Evolutionary conservation across 257 asterid genomes (phyloP), one percentile per base, ranked within the genome.

Genomic region (Solanum ahanhuiri): DNA sequence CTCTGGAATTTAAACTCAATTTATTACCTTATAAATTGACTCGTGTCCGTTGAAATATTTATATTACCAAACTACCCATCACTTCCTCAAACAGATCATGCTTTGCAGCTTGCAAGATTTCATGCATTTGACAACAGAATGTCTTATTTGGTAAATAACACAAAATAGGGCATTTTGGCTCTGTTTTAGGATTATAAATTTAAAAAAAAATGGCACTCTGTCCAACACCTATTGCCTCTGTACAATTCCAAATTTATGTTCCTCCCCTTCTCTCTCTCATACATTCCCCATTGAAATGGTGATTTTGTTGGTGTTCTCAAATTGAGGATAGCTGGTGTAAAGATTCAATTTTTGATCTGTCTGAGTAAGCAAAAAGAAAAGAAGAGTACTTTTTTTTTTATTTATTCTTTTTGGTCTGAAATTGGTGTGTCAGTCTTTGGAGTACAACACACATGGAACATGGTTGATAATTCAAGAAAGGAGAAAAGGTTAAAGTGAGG

Each of bases 191-290:
- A 85, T 22, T 71, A 70, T 77, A 28, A 60, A 60, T 22, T 54
- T 0, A 39, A 87, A 87, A 77, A 34, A 35, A 35, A 41, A 58
- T 81, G 94, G 93, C 98, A 84, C 98, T 81, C 94, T 91, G 92
- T 88, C 95, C 96, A 91, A 95, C 72, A 87, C 58, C 89, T 81
- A 83, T 86, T 88, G 31, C 88, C 77, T 83, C 85, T 58, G 83
- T 86, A 77, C 87, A 31, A 34, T 87, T 87, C 87, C 87, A 84
- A 85, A 82, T 67, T 73, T 48, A 11, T 57, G 43, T 73, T 81
- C 33, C 79, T 39, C 28, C 54, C 15, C 84, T 57, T 20, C 30
- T 83, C 57, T 66, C 83, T 37, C 73, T 66, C 83, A 33, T 48
- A 28, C 81, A 83, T 57, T 81, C 63, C 75, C 25, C 37, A 37